phyloP scores from a whole-genome alignment of 192 early-diverging fungal genomes.

The Coemansia pectinata region DNA sequence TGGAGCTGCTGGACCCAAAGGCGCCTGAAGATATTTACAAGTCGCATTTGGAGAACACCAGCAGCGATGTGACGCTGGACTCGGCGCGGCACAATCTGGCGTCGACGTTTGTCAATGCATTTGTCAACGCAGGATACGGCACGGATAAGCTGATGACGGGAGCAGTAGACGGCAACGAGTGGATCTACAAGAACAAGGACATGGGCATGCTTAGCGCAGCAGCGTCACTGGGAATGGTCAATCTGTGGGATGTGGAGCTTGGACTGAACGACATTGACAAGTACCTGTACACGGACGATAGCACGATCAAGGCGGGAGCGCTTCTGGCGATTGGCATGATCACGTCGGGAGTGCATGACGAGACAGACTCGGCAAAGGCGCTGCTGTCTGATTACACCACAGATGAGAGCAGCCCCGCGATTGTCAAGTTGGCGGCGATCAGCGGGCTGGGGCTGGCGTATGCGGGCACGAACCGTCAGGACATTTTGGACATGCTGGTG shows the following conservation, averaged over 20 bases:
- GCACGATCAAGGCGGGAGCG: conserved; percentile 93
- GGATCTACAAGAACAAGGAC: conserved; percentile 99
- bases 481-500: conserved; percentile 78
- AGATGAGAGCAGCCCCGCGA: conserved; percentile 54
- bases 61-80: conserved; percentile 70
- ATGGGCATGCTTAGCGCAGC: conserved; percentile 93
- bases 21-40: conserved; percentile 99
- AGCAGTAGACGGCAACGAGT: conserved; percentile 67
- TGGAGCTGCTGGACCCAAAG: conserved; percentile 95
- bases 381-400: conserved; percentile 82
- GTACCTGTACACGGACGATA: conserved; percentile 78
- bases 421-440: conserved; percentile 78
- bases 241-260: conserved; percentile 92
- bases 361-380: conserved; percentile 90
- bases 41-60: conserved; percentile 87
- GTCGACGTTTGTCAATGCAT: conserved; percentile 98
- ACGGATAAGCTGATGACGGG: conserved; percentile 83
- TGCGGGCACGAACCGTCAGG: conserved; percentile 84
- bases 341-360: conserved; percentile 85
- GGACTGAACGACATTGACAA: conserved; percentile 93
- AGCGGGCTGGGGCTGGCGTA: conserved; percentile 94
- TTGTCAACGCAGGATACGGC: conserved; percentile 97
- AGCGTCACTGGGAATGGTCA: conserved; percentile 90
- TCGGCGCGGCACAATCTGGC: conserved; percentile 95
- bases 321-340: conserved; percentile 93